These are phyloP conservation scores for Mariannaea elegans DNA, from an alignment of 2,329 filamentous ascomycete species.

Conservation along the genomic window DNA sequence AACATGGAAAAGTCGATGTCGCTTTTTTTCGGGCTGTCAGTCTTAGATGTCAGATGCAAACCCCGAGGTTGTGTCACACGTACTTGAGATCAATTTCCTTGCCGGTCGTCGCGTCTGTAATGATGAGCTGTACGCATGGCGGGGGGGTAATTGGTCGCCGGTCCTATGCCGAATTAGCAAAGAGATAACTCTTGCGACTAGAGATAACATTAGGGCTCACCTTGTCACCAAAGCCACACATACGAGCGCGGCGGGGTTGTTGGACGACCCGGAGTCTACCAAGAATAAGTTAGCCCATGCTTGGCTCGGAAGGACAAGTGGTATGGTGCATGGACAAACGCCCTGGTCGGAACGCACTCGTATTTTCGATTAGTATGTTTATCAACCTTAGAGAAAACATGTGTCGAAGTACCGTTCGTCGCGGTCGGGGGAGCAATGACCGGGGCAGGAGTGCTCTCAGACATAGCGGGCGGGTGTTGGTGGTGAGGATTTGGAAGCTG, in stretches of 20 bases:
- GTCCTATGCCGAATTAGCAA: conserved; percentile 65
- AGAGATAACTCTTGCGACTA: neutral
- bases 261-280: conserved; percentile 81
- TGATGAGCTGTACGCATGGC: conserved; percentile 85
- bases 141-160: conserved; percentile 95
- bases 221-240: conserved; percentile 99
- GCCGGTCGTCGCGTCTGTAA: conserved; percentile 77
- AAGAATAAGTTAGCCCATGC: conserved; percentile 26
- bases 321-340: neutral
- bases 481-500: conserved; percentile 36
- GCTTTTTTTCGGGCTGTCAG: conserved; percentile 33
- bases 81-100: conserved; percentile 88
- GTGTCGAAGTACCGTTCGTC: conserved; percentile 23
- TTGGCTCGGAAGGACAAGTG: neutral
- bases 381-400: conserved; percentile 47
- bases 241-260: conserved; percentile 90
- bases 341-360: conserved; percentile 38
- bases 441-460: conserved; percentile 36
- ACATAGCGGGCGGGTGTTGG: conserved; percentile 32
- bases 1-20: conserved; percentile 52
- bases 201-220: conserved; percentile 55
- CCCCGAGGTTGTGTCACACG: conserved; percentile 43
- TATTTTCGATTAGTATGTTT: conserved; percentile 47
- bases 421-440: conserved; percentile 28
- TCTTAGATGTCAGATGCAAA: neutral